Evolutionary conservation across 371 early-diverging fungal genomes (phyloP), one percentile per base, ranked within the genome.

Genomic region (Parasitella parasitica): DNA sequence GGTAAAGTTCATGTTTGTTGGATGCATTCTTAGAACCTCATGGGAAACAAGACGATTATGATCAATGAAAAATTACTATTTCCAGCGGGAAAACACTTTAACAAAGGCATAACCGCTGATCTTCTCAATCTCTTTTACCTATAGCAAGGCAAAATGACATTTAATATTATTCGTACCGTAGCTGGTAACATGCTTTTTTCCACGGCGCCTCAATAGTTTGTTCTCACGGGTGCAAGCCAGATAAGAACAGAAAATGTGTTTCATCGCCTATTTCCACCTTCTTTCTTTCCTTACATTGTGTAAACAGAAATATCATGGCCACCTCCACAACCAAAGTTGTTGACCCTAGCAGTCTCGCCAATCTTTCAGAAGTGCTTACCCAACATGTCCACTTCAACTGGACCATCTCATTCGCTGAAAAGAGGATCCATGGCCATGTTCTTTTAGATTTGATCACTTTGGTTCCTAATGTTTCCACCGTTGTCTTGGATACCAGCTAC

Each of bases 341-440:
- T 43, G 97, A 97, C 72, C 95, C 95, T 54, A 95, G 87, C 74
- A 90, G 92, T 63, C 87, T 85, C 59, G 85, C 96, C 15, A 97
- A 97, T 77, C 81, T 90, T 41, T 73, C 82, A 63, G 83, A 92
- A 59, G 76, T 93, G 28, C 57, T 75, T 36, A 89, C 92, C 11
- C 82, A 74, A 38, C 94, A 95, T 64, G 59, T 93, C 37, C 90
- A 93, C 66, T 80, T 96, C 61, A 78, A 84, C 67, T 84, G 93
- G 62, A 76, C 72, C 1, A 90, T 91, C 54, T 90, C 93, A 64
- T 97, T 97, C 75, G 75, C 75, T 22, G 57, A 69, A 64, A 86
- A 90, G 74, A 77, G 81, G 37, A 78, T 97, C 12, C 54, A 64
- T 20, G 97, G 95, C 22, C 64, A 67, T 27, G 96, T 88, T 11